These are phyloP conservation scores for Codiaeum variegatum DNA, from an alignment of 441 rosid genomes.

Conservation along the genomic window DNA sequence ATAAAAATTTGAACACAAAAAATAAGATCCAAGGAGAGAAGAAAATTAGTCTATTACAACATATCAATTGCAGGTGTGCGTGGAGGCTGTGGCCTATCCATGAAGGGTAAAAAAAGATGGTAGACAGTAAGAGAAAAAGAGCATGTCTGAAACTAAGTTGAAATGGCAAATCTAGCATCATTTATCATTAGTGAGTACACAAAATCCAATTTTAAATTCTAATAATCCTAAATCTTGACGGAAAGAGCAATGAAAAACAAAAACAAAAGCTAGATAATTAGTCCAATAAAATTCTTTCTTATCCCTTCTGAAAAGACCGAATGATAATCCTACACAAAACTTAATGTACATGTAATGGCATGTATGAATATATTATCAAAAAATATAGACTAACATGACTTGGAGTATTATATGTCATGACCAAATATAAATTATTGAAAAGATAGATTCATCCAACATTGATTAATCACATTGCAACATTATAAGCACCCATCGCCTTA, in stretches of 20 bases:
- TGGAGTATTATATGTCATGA: not conserved
- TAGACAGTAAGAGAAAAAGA: not conserved
- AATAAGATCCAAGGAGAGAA: too few species aligned
- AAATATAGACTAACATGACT: not conserved
- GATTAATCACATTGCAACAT: slow-evolving; percentile 1
- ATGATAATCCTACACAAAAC: not conserved
- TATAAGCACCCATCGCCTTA: not conserved
- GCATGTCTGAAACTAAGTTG: not conserved
- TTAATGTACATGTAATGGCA: not conserved
- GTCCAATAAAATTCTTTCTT: not conserved
- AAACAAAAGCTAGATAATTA: not conserved
- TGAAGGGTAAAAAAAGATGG: not conserved
- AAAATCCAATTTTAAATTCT: not conserved
- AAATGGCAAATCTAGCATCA: not conserved
- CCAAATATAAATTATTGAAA: not conserved
- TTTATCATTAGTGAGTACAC: not conserved
- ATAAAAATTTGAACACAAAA: too few species aligned
- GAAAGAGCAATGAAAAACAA: not conserved
- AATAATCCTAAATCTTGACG: not conserved
- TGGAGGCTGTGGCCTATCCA: not conserved
- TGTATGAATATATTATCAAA: not conserved
- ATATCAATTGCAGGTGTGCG: not conserved
- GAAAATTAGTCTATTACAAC: not conserved
- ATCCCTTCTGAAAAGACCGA: not conserved
- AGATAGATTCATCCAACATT: not conserved